Conservation (phyloP, 106 monocot genomes). For the Dendrobium catenatum region DNA sequence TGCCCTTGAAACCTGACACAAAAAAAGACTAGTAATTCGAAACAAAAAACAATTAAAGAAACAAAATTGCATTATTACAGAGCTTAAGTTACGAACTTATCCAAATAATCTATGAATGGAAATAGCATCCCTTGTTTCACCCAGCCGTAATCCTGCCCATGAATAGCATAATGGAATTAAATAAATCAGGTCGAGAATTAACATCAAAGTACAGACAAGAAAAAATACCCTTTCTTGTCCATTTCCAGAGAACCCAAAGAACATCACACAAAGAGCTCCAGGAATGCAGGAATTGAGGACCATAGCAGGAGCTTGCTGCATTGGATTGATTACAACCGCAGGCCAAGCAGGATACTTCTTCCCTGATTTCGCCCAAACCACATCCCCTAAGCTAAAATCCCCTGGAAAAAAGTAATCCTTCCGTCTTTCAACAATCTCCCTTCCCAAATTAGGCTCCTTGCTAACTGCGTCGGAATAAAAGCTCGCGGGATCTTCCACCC, state of each 20-base stretch:
- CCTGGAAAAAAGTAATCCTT: constrained; percentile 40
- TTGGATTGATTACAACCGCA: constrained; percentile 76
- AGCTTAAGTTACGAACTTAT: constrained; percentile 37
- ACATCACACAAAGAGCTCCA: constrained; percentile 82
- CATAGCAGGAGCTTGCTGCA: constrained; percentile 46
- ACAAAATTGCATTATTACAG: background rate
- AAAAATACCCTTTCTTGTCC: constrained; percentile 59
- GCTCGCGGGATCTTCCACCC: background rate
- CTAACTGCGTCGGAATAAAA: background rate
- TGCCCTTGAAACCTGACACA: constrained; percentile 76
- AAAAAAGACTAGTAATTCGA: background rate
- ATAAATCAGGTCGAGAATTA: background rate
- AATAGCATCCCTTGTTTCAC: constrained; percentile 81
- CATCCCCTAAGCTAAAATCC: constrained; percentile 64
- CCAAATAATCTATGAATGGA: constrained; percentile 85
- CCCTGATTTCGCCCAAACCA: constrained; percentile 85
- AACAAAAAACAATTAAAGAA: background rate
- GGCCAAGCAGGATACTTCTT: constrained; percentile 86
- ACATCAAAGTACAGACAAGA: background rate
- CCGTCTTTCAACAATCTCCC: constrained; percentile 23
- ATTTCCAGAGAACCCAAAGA: constrained; percentile 60
- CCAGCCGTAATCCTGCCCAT: constrained; percentile 88
- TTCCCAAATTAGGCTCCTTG: constrained; percentile 11
- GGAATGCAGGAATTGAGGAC: constrained; percentile 71
- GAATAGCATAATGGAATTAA: constrained; percentile 5